phyloP scores from a whole-genome alignment of 495 filamentous ascomycete genomes.

The Podospora tetraspora region DNA sequence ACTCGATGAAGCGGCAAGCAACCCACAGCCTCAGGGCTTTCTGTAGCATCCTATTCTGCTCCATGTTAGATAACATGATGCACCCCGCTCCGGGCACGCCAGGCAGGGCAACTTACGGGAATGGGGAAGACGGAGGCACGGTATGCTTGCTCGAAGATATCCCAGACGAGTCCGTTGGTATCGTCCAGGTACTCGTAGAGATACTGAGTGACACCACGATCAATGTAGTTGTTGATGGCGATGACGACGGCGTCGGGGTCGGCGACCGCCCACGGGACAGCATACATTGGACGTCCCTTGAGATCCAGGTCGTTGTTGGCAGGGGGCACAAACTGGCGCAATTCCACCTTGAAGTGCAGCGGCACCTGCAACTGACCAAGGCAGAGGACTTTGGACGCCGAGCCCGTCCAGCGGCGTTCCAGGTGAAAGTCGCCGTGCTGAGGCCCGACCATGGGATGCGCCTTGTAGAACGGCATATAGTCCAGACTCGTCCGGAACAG shows the following conservation, averaged over 20 bases:
- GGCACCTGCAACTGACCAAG: constrained; percentile 25
- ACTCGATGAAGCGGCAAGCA: constrained; percentile 36
- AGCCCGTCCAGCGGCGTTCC: constrained; percentile 25
- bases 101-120: constrained; percentile 20
- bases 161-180: constrained; percentile 29
- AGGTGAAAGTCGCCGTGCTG: constrained; percentile 37
- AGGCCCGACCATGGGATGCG: constrained; percentile 34
- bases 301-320: constrained; percentile 24
- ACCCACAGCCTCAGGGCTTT: constrained; percentile 37
- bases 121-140: constrained; percentile 29
- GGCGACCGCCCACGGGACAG: constrained; percentile 33
- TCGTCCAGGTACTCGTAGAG: constrained; percentile 33
- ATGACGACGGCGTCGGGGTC: constrained; percentile 30
- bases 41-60: constrained; percentile 33
- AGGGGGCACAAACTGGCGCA: constrained; percentile 32
- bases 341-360: constrained; percentile 24
- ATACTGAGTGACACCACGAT: constrained; percentile 25
- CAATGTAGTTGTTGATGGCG: constrained; percentile 30
- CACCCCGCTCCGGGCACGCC: not conserved
- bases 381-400: constrained; percentile 23
- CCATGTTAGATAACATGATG: not conserved
- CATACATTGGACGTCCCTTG: constrained; percentile 35
- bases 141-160: constrained; percentile 34
- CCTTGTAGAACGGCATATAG: constrained; percentile 30
- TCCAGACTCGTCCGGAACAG: constrained; percentile 33